Evolutionary conservation across 495 filamentous ascomycete species (phyloP), one percentile per base, ranked within the genome.

Genomic region (Xylaria nigripes): DNA sequence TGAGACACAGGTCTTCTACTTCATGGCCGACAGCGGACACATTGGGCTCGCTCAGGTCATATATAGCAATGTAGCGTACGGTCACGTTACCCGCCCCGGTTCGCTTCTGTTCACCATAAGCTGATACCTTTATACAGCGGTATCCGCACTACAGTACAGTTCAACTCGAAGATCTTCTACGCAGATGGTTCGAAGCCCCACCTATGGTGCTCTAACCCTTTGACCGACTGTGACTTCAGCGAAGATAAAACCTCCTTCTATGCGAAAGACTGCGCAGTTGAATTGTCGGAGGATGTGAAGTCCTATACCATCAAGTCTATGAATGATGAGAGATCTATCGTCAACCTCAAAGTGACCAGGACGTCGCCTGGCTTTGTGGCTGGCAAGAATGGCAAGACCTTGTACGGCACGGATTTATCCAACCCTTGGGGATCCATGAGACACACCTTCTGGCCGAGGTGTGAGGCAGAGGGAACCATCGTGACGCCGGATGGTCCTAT

Each of bases 31-130:
- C 54, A 77, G 70, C 52, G 94, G 93, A 16, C 76, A 82, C 56
- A 65, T 92, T 57, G 89, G 78, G 6, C 78, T 95, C 69, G 81
- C 79, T 48, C 94, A 97, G 77, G 78, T 96, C 68, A 96, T 97
- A 67, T 96, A 96, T 80, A 96, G 86, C 73, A 98, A 96, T 71
- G 88, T 98, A 70, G 86, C 81, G 93, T 96, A 81, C 77, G 90
- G 67, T 22, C 47, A 48, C 30, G 46, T 32, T 38, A 23, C 48
- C 34, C 8, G 2, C 15, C 32, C 13, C 40, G 36, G 12, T 19
- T 48, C 30, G 8, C 30, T 25, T 50, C 29, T 52, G 32, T 56
- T 43, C 56, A 44, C 22, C 52, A 46, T 23, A 12, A 47, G 63
- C 72, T 72, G 57, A 76, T 66, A 24, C 49, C 10, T 49, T 24